phyloP scores from a whole-genome alignment of 768 basidiomycete species.

The Tricholomella constricta region DNA sequence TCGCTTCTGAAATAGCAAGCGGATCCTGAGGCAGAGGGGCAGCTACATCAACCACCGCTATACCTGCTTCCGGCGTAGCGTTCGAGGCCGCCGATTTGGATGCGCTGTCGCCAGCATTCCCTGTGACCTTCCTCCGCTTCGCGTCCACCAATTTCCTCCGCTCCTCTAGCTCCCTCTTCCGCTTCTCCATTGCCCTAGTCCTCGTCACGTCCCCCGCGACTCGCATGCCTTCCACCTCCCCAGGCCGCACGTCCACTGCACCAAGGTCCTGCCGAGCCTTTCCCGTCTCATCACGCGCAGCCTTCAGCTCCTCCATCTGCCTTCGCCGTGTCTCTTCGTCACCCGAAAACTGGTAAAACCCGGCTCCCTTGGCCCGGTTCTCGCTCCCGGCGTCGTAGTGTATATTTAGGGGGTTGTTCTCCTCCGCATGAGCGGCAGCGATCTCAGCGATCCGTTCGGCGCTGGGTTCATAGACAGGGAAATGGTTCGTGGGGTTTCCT shows the following conservation, averaged over 20 bases:
- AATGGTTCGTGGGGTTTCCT: slow-evolving; percentile 85
- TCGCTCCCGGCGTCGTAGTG: slow-evolving; percentile 87
- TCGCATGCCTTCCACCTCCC: slow-evolving; percentile 78
- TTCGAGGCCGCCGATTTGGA: slow-evolving; percentile 6
- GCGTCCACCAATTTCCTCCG: slow-evolving; percentile 62
- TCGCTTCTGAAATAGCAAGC: slow-evolving; percentile 51
- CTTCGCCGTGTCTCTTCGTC: slow-evolving; percentile 77
- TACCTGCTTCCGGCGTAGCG: slow-evolving; percentile 1
- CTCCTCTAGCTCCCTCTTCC: slow-evolving; percentile 75
- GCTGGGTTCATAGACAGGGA: slow-evolving; percentile 86
- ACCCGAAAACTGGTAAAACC: slow-evolving; percentile 86
- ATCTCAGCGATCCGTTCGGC: slow-evolving; percentile 78
- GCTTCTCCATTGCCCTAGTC: slow-evolving; percentile 70
- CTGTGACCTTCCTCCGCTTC: slow-evolving; percentile 57
- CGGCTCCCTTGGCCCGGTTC: slow-evolving; percentile 87
- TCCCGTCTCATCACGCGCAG: slow-evolving; percentile 71
- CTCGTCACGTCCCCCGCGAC: slow-evolving; percentile 34
- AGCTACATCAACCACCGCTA: neutral
- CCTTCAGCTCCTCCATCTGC: slow-evolving; percentile 83
- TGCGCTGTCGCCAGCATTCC: slow-evolving; percentile 7
- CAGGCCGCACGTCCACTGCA: slow-evolving; percentile 60
- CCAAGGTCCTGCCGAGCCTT: slow-evolving; percentile 58
- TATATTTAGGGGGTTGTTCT: slow-evolving; percentile 65
- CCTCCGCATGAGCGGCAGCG: slow-evolving; percentile 66
- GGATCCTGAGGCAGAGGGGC: slow-evolving; percentile 39